These are phyloP conservation scores for Torulaspora microellipsoides DNA, from an alignment of 805 yeast genomes.

Conservation along the genomic window DNA sequence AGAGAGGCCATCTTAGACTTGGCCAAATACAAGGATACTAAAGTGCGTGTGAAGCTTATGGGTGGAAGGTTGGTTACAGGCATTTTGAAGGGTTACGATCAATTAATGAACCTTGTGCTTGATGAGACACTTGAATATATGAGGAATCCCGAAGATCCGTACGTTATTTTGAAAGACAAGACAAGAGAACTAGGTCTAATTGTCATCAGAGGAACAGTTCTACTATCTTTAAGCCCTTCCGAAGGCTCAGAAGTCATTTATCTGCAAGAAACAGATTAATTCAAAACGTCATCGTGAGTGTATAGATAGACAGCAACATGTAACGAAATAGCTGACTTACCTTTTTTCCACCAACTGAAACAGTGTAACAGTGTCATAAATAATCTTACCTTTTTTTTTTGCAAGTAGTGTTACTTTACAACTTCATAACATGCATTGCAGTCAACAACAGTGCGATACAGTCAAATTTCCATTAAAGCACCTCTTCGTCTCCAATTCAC, in stretches of 20 bases:
- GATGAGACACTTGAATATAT: constrained; percentile 63
- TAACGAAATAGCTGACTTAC: background rate
- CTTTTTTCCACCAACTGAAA: background rate
- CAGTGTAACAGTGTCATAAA: background rate
- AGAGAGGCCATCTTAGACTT: constrained; percentile 86
- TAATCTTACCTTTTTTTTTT: too few species aligned
- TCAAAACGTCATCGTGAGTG: background rate
- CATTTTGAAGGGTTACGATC: constrained; percentile 75
- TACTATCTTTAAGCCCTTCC: constrained; percentile 42
- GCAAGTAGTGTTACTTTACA: too few species aligned
- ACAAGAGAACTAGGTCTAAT: constrained; percentile 72
- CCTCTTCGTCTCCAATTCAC: too few species aligned
- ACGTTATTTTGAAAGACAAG: constrained; percentile 43
- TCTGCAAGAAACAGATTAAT: constrained; percentile 18
- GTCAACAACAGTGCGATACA: too few species aligned
- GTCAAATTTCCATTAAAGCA: too few species aligned
- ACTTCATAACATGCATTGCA: too few species aligned
- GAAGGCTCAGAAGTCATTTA: constrained; percentile 34
- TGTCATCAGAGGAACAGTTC: constrained; percentile 79
- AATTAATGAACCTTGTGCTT: constrained; percentile 71
- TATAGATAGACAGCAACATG: background rate
- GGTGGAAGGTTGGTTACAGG: constrained; percentile 89
- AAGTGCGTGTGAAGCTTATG: constrained; percentile 70
- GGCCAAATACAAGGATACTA: constrained; percentile 66
- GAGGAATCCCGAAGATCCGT: constrained; percentile 58